phyloP scores from a whole-genome alignment of 139 green algal genomes.

The Marvania coccoides region DNA sequence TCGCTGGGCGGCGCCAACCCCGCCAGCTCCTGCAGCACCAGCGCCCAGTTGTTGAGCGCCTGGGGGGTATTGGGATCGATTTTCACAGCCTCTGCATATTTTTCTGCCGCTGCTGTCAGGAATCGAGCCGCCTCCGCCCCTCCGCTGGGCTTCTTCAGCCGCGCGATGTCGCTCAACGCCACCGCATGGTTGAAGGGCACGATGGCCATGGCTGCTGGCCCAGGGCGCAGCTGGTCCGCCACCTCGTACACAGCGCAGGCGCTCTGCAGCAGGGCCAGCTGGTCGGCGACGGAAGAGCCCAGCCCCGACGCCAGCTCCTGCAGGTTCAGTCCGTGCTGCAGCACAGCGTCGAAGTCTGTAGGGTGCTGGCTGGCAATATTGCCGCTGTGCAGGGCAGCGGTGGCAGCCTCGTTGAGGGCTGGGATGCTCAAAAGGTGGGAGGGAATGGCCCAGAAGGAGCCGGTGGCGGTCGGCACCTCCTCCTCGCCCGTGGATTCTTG shows the following conservation, averaged over 20 bases:
- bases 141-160: slow-evolving; percentile 12
- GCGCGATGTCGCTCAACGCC: slow-evolving; percentile 58
- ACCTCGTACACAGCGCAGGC: slow-evolving; percentile 4
- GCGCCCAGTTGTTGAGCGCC: slow-evolving; percentile 79
- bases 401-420: slow-evolving; percentile 35
- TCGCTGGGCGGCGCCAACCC: slow-evolving; percentile 13
- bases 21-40: slow-evolving; percentile 61
- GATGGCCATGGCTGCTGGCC: background rate
- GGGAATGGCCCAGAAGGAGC: slow-evolving; percentile 3
- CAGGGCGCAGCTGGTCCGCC: background rate
- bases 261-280: slow-evolving; percentile 19
- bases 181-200: slow-evolving; percentile 74
- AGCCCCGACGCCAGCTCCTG: slow-evolving; percentile 41
- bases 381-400: slow-evolving; percentile 40
- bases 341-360: slow-evolving; percentile 44
- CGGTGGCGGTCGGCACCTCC: background rate
- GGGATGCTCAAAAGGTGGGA: slow-evolving; percentile 13
- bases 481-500: background rate
- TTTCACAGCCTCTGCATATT: slow-evolving; percentile 57
- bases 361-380: background rate
- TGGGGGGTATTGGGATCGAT: slow-evolving; percentile 49
- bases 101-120: slow-evolving; percentile 39
- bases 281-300: background rate
- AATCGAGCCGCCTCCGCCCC: background rate
- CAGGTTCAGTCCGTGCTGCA: slow-evolving; percentile 63